phyloP scores from a whole-genome alignment of 768 basidiomycete species.

The Russula vinacea region DNA sequence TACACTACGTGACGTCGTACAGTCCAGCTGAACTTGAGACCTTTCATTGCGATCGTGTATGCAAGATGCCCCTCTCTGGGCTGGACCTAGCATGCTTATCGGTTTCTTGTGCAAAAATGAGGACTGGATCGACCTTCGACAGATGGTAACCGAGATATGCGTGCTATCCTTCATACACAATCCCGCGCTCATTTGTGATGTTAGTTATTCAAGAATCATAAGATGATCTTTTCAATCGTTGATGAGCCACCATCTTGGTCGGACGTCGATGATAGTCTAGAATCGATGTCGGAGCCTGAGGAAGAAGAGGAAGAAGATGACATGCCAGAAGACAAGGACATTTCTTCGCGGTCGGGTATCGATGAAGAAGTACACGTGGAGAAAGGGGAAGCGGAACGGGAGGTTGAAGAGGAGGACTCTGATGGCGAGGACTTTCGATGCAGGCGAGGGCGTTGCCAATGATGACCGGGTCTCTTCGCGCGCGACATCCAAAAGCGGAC shows the following conservation, averaged over 20 bases:
- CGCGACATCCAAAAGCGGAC: slow-evolving; percentile 39
- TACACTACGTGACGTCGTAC: slow-evolving; percentile 75
- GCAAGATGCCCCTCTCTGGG: slow-evolving; percentile 89
- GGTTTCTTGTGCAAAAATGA: slow-evolving; percentile 86
- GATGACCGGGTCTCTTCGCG: slow-evolving; percentile 42
- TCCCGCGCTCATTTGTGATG: neutral
- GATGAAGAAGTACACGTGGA: slow-evolving; percentile 31
- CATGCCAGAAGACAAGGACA: slow-evolving; percentile 44
- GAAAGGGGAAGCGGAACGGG: neutral
- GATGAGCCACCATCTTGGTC: slow-evolving; percentile 86
- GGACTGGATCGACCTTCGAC: slow-evolving; percentile 76
- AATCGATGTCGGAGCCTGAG: slow-evolving; percentile 78
- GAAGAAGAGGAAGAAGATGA: slow-evolving; percentile 53
- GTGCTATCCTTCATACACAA: neutral
- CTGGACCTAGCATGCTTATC: slow-evolving; percentile 95
- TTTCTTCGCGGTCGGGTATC: slow-evolving; percentile 10
- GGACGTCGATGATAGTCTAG: slow-evolving; percentile 74
- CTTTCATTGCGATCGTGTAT: slow-evolving; percentile 96
- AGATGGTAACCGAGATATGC: slow-evolving; percentile 44
- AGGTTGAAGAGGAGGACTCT: slow-evolving; percentile 36
- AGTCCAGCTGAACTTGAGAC: slow-evolving; percentile 68
- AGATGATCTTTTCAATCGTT: slow-evolving; percentile 80
- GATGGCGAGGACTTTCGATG: slow-evolving; percentile 51
- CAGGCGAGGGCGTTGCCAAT: slow-evolving; percentile 38
- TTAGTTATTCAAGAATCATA: slow-evolving; percentile 46